Percentiles rank a stretch among this genome's conserved stretches.
phyloP scores from a whole-genome alignment of 73 alveolate species.

The Paramecium sexaurelia region DNA sequence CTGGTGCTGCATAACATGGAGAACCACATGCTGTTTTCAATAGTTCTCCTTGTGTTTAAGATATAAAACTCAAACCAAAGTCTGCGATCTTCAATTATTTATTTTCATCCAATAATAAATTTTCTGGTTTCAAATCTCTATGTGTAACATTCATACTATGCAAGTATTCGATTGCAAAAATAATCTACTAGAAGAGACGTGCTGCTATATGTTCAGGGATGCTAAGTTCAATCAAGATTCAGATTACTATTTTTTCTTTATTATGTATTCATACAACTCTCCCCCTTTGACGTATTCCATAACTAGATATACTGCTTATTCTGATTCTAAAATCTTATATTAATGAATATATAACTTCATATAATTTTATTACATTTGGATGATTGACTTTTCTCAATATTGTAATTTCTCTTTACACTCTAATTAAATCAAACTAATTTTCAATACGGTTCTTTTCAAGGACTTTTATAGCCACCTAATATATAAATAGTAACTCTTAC shows the following conservation, averaged over 20 bases:
- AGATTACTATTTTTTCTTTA: slow-evolving; percentile 64
- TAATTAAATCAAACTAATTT: slow-evolving; percentile 1
- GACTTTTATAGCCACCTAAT: slow-evolving; percentile 49
- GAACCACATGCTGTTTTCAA: slow-evolving; percentile 80
- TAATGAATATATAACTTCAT: not conserved
- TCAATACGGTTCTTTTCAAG: slow-evolving; percentile 33
- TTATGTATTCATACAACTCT: slow-evolving; percentile 80
- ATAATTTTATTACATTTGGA: slow-evolving; percentile 5
- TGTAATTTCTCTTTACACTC: slow-evolving; percentile 29
- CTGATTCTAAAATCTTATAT: slow-evolving; percentile 70
- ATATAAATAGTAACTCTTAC: not conserved
- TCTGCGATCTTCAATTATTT: slow-evolving; percentile 73
- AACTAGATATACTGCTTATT: slow-evolving; percentile 74
- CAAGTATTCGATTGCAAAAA: slow-evolving; percentile 71
- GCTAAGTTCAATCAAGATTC: slow-evolving; percentile 55
- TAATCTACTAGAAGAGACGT: too few relatives aligned
- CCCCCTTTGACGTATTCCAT: slow-evolving; percentile 88
- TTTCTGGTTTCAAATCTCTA: slow-evolving; percentile 78
- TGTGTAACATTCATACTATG: slow-evolving; percentile 70
- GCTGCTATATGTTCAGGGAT: not conserved
- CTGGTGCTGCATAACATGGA: slow-evolving; percentile 87
- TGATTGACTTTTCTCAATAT: not conserved
- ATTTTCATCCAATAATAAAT: slow-evolving; percentile 65
- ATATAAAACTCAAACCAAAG: slow-evolving; percentile 73
- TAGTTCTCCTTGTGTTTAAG: slow-evolving; percentile 22